Conservation (phyloP, 768 basidiomycete species). For the Boletus rubescentipes region DNA sequence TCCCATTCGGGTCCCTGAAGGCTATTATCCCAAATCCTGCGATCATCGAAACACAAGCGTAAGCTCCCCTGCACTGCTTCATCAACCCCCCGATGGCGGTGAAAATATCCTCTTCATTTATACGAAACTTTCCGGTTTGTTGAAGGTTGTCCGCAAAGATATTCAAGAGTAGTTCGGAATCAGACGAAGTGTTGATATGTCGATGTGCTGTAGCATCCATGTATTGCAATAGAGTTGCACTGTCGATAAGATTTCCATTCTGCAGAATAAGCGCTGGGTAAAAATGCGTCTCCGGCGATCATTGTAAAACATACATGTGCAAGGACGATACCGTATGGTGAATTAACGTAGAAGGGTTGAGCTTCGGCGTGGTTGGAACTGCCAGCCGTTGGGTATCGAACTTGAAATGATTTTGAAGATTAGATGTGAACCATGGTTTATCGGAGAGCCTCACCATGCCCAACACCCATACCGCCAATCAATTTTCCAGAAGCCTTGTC, state of each 20-base stretch:
- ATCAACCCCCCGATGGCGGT: conserved; percentile 89
- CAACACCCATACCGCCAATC: conserved; percentile 94
- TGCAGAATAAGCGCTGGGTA: conserved; percentile 32
- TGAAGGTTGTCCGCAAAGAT: conserved; percentile 98
- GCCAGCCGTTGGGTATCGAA: conserved; percentile 97
- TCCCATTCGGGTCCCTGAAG: conserved; percentile 97
- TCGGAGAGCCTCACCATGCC: conserved; percentile 68
- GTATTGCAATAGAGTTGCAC: conserved; percentile 77
- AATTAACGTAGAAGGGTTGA: conserved; percentile 99
- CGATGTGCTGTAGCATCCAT: conserved; percentile 96
- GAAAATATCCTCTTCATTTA: conserved; percentile 99
- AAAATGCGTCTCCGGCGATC: neutral
- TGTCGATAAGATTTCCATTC: conserved; percentile 99
- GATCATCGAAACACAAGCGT: conserved; percentile 98
- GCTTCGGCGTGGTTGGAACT: conserved; percentile 96
- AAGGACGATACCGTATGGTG: conserved; percentile 98
- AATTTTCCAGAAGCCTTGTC: conserved; percentile 69
- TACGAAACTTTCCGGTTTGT: conserved; percentile 97
- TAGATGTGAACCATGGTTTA: neutral
- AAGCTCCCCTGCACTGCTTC: conserved; percentile 86
- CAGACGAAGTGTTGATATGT: conserved; percentile 98
- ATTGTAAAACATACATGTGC: conserved; percentile 71
- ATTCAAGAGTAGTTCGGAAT: conserved; percentile 96
- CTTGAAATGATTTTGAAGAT: conserved; percentile 41
- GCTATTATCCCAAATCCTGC: conserved; percentile 98